phyloP scores from a whole-genome alignment of 1,284 basidiomycete species.

The Amylostereum areolatum region DNA sequence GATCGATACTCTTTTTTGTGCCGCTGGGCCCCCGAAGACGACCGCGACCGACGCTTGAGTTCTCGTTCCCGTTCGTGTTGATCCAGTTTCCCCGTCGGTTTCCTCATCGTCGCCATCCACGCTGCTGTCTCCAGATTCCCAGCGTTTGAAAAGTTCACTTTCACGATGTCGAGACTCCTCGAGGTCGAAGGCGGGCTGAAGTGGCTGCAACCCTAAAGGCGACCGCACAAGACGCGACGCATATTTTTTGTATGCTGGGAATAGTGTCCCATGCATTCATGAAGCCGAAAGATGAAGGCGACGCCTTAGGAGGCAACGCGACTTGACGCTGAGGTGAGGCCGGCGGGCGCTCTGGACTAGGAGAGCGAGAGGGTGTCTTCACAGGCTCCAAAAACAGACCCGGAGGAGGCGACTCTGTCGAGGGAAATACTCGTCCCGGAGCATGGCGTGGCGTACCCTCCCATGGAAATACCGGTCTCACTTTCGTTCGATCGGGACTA shows the following conservation, averaged over 20 bases:
- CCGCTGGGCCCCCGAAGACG: constrained; percentile 26
- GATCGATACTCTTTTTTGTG: constrained; percentile 47
- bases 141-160: constrained; percentile 33
- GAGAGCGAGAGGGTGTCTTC: constrained; percentile 22
- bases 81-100: constrained; percentile 53
- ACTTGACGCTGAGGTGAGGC: constrained; percentile 24
- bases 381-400: constrained; percentile 35
- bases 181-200: constrained; percentile 42
- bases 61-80: constrained; percentile 31
- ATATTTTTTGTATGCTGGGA: constrained; percentile 73
- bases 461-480: constrained; percentile 91
- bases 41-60: constrained; percentile 26
- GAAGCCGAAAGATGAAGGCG: constrained; percentile 56
- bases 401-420: constrained; percentile 54
- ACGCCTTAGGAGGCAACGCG: constrained; percentile 29
- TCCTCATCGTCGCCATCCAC: constrained; percentile 81
- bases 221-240: constrained; percentile 57
- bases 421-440: constrained; percentile 76
- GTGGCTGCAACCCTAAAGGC: constrained; percentile 32
- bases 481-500: constrained; percentile 66
- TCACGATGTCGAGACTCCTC: constrained; percentile 34
- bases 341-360: constrained; percentile 5
- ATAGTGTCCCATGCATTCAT: constrained; percentile 81
- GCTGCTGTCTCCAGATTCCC: constrained; percentile 57
- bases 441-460: constrained; percentile 64